phyloP scores from a whole-genome alignment of 73 alveolate species.

The Breviolum minutum region DNA sequence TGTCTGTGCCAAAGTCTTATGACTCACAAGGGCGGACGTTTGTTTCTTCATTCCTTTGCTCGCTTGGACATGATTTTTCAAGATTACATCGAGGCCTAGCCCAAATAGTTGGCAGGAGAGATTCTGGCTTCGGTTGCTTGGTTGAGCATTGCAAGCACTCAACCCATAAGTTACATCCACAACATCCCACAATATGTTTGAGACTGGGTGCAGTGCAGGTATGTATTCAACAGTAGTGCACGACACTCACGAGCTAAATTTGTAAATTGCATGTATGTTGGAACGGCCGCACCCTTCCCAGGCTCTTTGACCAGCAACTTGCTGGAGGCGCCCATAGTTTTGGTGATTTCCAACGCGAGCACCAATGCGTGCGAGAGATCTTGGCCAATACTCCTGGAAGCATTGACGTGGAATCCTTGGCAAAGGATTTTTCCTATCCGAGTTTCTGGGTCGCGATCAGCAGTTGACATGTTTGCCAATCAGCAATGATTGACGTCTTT shows the following conservation, averaged over 20 bases:
- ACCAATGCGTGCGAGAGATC: background rate
- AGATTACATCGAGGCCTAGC: background rate
- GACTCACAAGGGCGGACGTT: too few species aligned
- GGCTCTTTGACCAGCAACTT: conserved; percentile 23
- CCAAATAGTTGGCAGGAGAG: conserved; percentile 40
- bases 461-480: too few species aligned
- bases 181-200: too few species aligned
- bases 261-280: background rate
- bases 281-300: background rate
- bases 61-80: too few species aligned
- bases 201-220: too few species aligned
- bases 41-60: too few species aligned
- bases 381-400: conserved; percentile 12
- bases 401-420: background rate
- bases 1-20: too few species aligned
- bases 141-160: background rate
- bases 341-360: background rate
- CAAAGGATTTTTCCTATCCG: background rate
- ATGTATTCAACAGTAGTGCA: too few species aligned
- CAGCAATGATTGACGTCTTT: too few species aligned
- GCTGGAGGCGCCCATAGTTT: background rate
- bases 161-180: too few species aligned
- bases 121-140: conserved; percentile 22
- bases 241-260: too few species aligned
- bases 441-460: background rate